These are phyloP conservation scores for Lactarius deliciosus DNA, from an alignment of 768 basidiomycete genomes.

Conservation along the genomic window DNA sequence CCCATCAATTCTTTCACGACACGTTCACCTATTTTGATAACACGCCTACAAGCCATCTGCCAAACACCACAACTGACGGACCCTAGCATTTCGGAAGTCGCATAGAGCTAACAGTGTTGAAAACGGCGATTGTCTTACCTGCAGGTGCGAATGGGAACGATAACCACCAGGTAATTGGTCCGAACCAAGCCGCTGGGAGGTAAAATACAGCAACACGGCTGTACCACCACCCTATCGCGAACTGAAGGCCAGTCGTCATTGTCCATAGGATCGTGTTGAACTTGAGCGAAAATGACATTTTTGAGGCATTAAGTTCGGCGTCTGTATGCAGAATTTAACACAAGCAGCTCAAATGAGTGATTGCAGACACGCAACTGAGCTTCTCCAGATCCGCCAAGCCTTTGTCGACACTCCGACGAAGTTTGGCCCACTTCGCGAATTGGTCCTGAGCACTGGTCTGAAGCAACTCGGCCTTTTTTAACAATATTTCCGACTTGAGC, in stretches of 20 bases:
- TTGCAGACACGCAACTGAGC: constrained; percentile 63
- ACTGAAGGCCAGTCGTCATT: constrained; percentile 83
- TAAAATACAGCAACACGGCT: constrained; percentile 90
- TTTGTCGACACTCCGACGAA: constrained; percentile 88
- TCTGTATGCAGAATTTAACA: constrained; percentile 46
- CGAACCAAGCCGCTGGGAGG: constrained; percentile 88
- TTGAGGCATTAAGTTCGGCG: constrained; percentile 72
- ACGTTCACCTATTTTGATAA: constrained; percentile 75
- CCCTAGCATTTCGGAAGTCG: constrained; percentile 46
- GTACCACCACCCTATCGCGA: constrained; percentile 89
- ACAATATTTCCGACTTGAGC: constrained; percentile 78
- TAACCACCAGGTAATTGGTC: constrained; percentile 84
- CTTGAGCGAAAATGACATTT: constrained; percentile 67
- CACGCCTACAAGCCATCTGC: constrained; percentile 91
- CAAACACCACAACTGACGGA: constrained; percentile 92
- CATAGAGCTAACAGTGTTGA: constrained; percentile 10
- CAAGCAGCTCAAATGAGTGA: not conserved
- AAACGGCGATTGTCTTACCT: constrained; percentile 48
- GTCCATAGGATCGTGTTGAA: constrained; percentile 79
- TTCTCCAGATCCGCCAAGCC: constrained; percentile 87
- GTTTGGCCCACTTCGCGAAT: constrained; percentile 97
- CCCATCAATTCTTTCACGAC: constrained; percentile 24
- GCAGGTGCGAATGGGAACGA: constrained; percentile 88
- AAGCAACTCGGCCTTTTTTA: constrained; percentile 79
- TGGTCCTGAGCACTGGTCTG: constrained; percentile 95